phyloP scores from a whole-genome alignment of 2,329 filamentous ascomycete species.

The Alternaria atra region DNA sequence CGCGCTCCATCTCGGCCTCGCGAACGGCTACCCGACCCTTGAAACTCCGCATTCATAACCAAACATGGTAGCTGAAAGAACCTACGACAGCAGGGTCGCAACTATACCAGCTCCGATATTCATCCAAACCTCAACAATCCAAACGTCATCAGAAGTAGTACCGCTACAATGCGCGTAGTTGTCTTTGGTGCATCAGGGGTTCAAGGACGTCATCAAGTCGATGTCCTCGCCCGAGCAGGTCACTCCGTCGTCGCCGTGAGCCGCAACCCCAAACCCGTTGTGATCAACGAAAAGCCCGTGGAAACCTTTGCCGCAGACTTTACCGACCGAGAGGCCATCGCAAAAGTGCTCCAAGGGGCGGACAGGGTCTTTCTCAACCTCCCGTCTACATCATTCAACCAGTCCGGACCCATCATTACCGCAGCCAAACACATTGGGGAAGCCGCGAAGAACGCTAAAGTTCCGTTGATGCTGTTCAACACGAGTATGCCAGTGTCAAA shows the following conservation, averaged over 20 bases:
- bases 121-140: background rate
- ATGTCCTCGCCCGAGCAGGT: conserved; percentile 31
- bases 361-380: conserved; percentile 41
- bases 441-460: conserved; percentile 26
- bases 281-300: conserved; percentile 23
- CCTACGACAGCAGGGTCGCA: background rate
- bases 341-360: conserved; percentile 23
- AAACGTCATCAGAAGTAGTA: background rate
- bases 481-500: conserved; percentile 41
- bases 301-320: conserved; percentile 36
- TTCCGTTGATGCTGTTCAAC: conserved; percentile 40
- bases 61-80: background rate
- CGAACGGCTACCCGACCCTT: background rate
- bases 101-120: background rate
- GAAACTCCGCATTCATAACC: background rate
- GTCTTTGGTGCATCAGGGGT: conserved; percentile 44
- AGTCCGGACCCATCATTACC: conserved; percentile 33
- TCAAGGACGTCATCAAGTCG: conserved; percentile 42
- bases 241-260: conserved; percentile 40
- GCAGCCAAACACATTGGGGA: conserved; percentile 30
- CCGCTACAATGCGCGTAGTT: conserved; percentile 32
- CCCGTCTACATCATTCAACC: conserved; percentile 42
- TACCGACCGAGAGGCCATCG: conserved; percentile 23
- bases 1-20: background rate
- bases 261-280: conserved; percentile 32